These are phyloP conservation scores for Ambrosia artemisiifolia DNA, from an alignment of 129 eudicot species.

Conservation along the genomic window DNA sequence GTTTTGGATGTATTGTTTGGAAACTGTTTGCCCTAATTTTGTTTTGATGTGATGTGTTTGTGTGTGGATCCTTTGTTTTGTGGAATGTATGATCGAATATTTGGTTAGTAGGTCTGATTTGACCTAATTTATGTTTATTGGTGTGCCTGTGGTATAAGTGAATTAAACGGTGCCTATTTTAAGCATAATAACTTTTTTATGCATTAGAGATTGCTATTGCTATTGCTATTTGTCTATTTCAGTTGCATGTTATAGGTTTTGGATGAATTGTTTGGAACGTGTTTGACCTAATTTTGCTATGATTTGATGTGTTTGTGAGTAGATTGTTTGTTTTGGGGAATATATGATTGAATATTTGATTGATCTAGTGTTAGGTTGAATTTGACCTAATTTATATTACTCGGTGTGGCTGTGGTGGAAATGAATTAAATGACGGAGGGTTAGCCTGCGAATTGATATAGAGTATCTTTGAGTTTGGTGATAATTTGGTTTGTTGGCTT, in stretches of 20 bases:
- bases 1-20: not conserved
- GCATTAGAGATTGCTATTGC: too few relatives aligned
- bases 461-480: not conserved
- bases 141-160: not conserved
- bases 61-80: not conserved
- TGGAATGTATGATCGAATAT: not conserved
- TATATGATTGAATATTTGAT: not conserved
- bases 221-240: too few relatives aligned
- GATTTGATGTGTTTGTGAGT: not conserved
- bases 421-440: not conserved
- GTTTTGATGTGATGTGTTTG: not conserved
- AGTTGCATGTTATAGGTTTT: too few relatives aligned
- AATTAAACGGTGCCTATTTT: not conserved
- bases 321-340: not conserved
- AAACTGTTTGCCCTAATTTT: not conserved
- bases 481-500: not conserved
- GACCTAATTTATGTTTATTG: not conserved
- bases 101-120: not conserved
- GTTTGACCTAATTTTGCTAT: not conserved
- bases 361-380: not conserved
- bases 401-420: not conserved
- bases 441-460: not conserved
- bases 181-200: too few relatives aligned
- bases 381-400: not conserved
- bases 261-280: too few relatives aligned